A percentile compares a stretch with the other conserved stretches of the same genome.
Conservation (phyloP, 2,329 filamentous ascomycete genomes). For the Annulohypoxylon truncatum region DNA sequence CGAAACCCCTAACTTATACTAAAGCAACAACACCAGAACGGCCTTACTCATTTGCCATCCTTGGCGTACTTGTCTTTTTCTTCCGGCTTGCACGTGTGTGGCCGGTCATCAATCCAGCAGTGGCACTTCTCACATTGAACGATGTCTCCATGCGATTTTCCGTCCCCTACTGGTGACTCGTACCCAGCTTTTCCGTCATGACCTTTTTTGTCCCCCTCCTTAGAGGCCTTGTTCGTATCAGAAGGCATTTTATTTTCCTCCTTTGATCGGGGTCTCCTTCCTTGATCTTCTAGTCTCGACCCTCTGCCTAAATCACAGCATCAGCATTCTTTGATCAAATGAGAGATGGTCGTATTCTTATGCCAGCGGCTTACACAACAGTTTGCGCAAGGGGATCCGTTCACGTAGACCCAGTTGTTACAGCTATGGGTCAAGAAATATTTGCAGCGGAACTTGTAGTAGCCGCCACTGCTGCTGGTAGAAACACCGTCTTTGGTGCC, state of each 20-base stretch:
- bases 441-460: neutral
- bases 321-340: slow-evolving; percentile 25
- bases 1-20: too few relatives aligned
- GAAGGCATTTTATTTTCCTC: slow-evolving; percentile 15
- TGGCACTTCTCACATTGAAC: slow-evolving; percentile 17
- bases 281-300: slow-evolving; percentile 54
- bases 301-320: slow-evolving; percentile 57
- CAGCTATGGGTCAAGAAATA: slow-evolving; percentile 65
- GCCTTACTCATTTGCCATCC: neutral
- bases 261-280: neutral
- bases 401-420: slow-evolving; percentile 66
- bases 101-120: slow-evolving; percentile 20
- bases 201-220: slow-evolving; percentile 2
- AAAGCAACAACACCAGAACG: too few relatives aligned
- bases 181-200: neutral
- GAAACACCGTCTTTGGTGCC: neutral
- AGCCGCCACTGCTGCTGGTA: neutral
- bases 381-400: slow-evolving; percentile 60
- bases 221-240: slow-evolving; percentile 1
- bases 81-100: slow-evolving; percentile 18
- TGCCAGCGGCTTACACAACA: slow-evolving; percentile 59
- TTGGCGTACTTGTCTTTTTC: slow-evolving; percentile 24
- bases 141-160: neutral
- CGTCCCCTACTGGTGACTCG: neutral
- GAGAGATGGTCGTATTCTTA: neutral